Evolutionary conservation across 345 rosid genomes (phyloP).

Genomic region (Carallia pectinifolia): DNA sequence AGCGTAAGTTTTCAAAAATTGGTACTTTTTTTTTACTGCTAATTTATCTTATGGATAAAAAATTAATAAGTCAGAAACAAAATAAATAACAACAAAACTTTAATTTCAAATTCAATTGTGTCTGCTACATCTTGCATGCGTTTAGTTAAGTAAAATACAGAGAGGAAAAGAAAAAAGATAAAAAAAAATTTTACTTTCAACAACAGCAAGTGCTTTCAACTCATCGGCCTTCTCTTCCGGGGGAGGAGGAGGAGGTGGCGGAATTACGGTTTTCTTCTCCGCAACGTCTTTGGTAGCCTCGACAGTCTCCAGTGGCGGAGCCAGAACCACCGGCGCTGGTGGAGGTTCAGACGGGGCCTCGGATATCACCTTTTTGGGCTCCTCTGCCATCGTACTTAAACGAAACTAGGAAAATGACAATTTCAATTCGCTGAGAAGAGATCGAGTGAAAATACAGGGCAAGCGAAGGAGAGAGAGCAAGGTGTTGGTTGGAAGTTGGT

Average conservation of each 20-base stretch:
- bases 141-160: too few species aligned
- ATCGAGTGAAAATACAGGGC: neutral
- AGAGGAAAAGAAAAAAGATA: too few species aligned
- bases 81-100: too few species aligned
- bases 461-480: neutral
- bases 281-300: conserved; percentile 24
- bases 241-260: conserved; percentile 27
- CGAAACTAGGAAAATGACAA: neutral
- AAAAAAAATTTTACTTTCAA: conserved; percentile 46
- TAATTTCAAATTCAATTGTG: too few species aligned
- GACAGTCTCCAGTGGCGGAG: conserved; percentile 1
- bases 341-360: conserved; percentile 10
- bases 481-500: neutral
- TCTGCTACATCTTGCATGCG: too few species aligned
- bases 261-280: conserved; percentile 45
- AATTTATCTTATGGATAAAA: too few species aligned
- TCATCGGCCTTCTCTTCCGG: conserved; percentile 35
- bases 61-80: neutral
- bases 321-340: conserved; percentile 24
- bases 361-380: conserved; percentile 32
- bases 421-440: neutral
- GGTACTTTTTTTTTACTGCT: too few species aligned
- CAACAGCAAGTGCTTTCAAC: conserved; percentile 36
- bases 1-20: too few species aligned
- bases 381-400: neutral